Conservation (phyloP, 164 flowering plant species). For the Magnolia officinalis region DNA sequence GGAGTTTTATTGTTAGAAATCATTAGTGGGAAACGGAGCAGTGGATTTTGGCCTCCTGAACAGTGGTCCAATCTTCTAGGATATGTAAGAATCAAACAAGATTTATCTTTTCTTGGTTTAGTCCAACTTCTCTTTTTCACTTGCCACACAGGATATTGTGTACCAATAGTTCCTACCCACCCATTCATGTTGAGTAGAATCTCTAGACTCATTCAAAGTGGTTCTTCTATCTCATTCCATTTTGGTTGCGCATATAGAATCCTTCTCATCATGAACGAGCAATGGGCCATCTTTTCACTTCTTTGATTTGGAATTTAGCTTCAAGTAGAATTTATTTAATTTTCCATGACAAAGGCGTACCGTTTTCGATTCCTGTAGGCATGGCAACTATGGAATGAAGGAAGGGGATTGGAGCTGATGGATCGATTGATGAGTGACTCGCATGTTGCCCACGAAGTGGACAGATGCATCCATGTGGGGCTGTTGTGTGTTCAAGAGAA, state of each 20-base stretch:
- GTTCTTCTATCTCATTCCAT: no score
- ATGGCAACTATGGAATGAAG: slow-evolving; percentile 31
- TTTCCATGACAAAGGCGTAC: no score
- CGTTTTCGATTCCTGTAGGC: slow-evolving; percentile 4
- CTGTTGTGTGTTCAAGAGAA: slow-evolving; percentile 31
- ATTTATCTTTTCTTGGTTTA: no score
- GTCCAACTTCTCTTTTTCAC: no score
- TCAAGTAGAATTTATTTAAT: no score
- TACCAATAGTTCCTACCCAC: no score
- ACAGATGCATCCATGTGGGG: slow-evolving; percentile 33
- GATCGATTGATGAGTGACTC: slow-evolving; percentile 17
- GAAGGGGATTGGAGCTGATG: slow-evolving; percentile 19
- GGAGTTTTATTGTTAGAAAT: slow-evolving; percentile 1
- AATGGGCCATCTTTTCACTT: no score
- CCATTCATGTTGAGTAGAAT: no score
- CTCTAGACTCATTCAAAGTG: not conserved
- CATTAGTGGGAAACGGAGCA: not conserved
- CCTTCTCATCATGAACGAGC: no score
- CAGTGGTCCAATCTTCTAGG: not conserved
- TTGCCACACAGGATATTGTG: no score
- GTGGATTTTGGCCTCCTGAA: not conserved
- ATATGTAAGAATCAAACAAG: slow-evolving; percentile 2
- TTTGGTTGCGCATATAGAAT: no score
- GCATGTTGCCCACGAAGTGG: slow-evolving; percentile 8
- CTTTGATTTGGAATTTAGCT: no score